phyloP scores from a whole-genome alignment of 305 asterid genomes.

The Galium porrigens region DNA sequence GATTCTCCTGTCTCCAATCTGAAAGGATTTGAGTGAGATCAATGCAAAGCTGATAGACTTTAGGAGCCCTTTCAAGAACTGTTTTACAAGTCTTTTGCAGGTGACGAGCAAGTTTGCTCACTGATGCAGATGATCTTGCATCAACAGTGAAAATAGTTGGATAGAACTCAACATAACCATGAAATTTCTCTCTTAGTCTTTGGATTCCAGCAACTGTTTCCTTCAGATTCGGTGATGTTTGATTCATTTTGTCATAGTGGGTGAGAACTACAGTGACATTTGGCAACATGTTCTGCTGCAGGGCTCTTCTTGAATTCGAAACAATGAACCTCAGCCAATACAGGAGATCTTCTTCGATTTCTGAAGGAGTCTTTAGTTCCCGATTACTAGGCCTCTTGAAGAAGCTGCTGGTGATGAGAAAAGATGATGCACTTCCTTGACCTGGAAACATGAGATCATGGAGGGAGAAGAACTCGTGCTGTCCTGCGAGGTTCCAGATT shows the following conservation, averaged over 20 bases:
- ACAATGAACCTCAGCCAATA: constrained; percentile 72
- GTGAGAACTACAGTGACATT: constrained; percentile 62
- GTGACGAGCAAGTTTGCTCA: constrained; percentile 54
- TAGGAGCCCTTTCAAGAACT: constrained; percentile 56
- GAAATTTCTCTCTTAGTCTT: constrained; percentile 47
- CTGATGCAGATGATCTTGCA: constrained; percentile 77
- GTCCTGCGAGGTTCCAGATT: constrained; percentile 68
- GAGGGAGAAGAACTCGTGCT: constrained; percentile 47
- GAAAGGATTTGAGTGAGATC: constrained; percentile 39
- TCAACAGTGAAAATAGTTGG: constrained; percentile 75
- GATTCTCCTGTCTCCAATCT: constrained; percentile 53
- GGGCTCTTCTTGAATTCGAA: constrained; percentile 60
- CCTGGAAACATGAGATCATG: constrained; percentile 84
- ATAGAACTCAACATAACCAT: constrained; percentile 51
- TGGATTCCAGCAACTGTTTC: constrained; percentile 30
- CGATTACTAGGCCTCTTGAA: constrained; percentile 45
- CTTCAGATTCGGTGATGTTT: constrained; percentile 33
- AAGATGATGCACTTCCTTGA: constrained; percentile 52
- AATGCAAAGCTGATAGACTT: constrained; percentile 62
- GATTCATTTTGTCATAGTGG: constrained; percentile 55
- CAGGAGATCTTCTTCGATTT: constrained; percentile 63
- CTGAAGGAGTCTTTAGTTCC: constrained; percentile 37
- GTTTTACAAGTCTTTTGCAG: constrained; percentile 42
- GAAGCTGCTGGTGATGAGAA: constrained; percentile 50
- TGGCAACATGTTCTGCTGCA: constrained; percentile 64